Percentiles rank a stretch among this genome's conserved stretches.
These are phyloP conservation scores for Zoysia pacifica DNA, from an alignment of 176 grass and related monocot species.

Conservation along the genomic window DNA sequence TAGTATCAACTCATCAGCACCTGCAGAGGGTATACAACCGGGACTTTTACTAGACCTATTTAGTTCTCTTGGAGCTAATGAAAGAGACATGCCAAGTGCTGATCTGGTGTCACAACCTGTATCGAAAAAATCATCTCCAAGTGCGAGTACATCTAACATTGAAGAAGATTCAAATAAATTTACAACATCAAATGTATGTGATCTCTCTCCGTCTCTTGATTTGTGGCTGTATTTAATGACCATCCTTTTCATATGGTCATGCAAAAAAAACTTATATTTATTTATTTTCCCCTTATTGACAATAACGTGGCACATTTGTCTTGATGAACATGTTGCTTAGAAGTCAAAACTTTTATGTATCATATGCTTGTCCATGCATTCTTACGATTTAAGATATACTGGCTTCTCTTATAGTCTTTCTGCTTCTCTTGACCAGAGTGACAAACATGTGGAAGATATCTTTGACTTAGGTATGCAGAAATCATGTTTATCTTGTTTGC, in stretches of 20 bases:
- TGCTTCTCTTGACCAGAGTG: conserved; percentile 43
- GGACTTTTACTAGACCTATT: conserved; percentile 64
- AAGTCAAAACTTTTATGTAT: background rate
- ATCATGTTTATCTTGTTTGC: conserved; percentile 4
- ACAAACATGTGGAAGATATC: conserved; percentile 47
- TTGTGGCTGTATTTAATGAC: background rate
- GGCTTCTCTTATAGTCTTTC: conserved; percentile 26
- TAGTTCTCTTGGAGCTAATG: conserved; percentile 39
- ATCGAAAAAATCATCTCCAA: conserved; percentile 25
- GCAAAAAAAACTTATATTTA: background rate
- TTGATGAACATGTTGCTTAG: background rate
- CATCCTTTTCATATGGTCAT: background rate
- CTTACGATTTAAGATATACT: background rate
- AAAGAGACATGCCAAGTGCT: conserved; percentile 28
- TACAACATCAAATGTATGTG: conserved; percentile 53
- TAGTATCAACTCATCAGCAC: conserved; percentile 44
- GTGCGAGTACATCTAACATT: conserved; percentile 26
- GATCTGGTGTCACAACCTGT: conserved; percentile 20
- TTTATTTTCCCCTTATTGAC: background rate
- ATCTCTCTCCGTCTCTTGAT: background rate
- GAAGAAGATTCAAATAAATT: conserved; percentile 43
- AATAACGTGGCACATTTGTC: background rate
- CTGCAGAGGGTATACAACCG: conserved; percentile 42
- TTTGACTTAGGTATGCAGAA: conserved; percentile 59
- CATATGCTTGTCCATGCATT: conserved; percentile 26